phyloP scores from a whole-genome alignment of 768 basidiomycete species.

The Collybia sordida region DNA sequence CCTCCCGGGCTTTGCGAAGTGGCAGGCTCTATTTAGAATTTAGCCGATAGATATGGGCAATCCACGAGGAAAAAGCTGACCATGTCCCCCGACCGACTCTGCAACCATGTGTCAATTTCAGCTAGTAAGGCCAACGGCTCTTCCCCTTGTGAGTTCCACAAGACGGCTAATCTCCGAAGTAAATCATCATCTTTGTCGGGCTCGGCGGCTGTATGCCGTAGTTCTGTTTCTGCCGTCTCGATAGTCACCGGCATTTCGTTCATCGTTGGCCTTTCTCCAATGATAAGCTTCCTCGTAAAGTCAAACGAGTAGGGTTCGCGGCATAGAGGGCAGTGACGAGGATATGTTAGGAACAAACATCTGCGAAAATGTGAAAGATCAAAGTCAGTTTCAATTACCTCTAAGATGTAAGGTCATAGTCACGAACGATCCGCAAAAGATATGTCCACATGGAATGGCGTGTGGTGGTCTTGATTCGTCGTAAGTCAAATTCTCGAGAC shows the following conservation, averaged over 20 bases:
- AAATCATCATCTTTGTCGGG: slow-evolving; percentile 35
- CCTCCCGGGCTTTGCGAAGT: slow-evolving; percentile 32
- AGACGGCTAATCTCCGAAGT: slow-evolving; percentile 33
- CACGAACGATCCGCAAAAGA: slow-evolving; percentile 67
- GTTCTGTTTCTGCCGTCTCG: too few relatives aligned
- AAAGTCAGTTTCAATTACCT: neutral
- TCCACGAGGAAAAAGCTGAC: slow-evolving; percentile 27
- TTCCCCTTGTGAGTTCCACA: slow-evolving; percentile 39
- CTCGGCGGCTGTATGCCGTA: slow-evolving; percentile 22
- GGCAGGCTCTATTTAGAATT: slow-evolving; percentile 16
- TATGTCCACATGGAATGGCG: slow-evolving; percentile 75
- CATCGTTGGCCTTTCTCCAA: slow-evolving; percentile 19
- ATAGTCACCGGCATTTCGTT: too few relatives aligned
- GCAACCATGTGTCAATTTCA: slow-evolving; percentile 57
- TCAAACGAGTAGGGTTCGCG: slow-evolving; percentile 15
- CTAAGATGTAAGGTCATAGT: slow-evolving; percentile 8
- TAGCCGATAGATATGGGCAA: slow-evolving; percentile 2
- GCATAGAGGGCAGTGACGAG: slow-evolving; percentile 16
- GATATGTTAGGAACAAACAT: slow-evolving; percentile 12
- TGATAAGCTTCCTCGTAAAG: slow-evolving; percentile 17
- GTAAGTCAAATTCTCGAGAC: slow-evolving; percentile 63
- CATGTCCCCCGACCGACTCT: slow-evolving; percentile 34
- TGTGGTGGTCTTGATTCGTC: slow-evolving; percentile 55
- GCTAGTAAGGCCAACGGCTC: slow-evolving; percentile 35
- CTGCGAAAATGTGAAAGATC: neutral